Percentiles rank a stretch among this genome's conserved stretches.
Conservation (phyloP, 352 stramenopile species). For the Phytophthora hibernalis region DNA sequence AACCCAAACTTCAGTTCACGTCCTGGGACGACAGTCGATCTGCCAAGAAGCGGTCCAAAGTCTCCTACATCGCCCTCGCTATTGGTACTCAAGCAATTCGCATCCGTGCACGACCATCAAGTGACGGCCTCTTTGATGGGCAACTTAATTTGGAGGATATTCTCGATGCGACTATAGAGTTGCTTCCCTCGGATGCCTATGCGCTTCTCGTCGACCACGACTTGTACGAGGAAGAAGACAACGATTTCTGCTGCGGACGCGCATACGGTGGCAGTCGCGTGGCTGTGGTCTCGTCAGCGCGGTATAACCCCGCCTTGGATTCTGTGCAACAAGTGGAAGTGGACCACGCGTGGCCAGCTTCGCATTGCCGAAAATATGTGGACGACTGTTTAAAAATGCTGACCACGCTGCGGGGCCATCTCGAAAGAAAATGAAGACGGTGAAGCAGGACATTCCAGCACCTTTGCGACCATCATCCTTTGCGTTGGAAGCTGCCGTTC, state of each 20-base stretch:
- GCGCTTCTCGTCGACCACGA: constrained; percentile 34
- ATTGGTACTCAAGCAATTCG: constrained; percentile 30
- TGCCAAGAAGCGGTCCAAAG: constrained; percentile 24
- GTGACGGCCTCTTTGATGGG: constrained; percentile 20
- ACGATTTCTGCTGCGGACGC: constrained; percentile 33
- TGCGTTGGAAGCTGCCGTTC: constrained; percentile 17
- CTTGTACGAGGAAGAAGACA: constrained; percentile 34
- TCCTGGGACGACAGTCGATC: constrained; percentile 17
- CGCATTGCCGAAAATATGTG: constrained; percentile 27
- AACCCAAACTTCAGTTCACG: constrained; percentile 28
- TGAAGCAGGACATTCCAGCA: neutral
- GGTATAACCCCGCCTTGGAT: constrained; percentile 28
- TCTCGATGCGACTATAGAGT: constrained; percentile 23
- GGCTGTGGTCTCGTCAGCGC: constrained; percentile 27
- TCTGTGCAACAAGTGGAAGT: constrained; percentile 20
- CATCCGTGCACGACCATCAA: constrained; percentile 25
- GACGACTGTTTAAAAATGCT: constrained; percentile 18
- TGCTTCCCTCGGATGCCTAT: constrained; percentile 25
- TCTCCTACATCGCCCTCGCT: constrained; percentile 21
- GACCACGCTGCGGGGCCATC: neutral
- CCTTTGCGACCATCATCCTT: neutral
- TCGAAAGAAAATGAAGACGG: constrained; percentile 19
- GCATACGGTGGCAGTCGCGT: constrained; percentile 32
- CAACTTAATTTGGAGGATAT: constrained; percentile 35
- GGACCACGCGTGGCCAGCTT: constrained; percentile 30